phyloP scores from a whole-genome alignment of 169 alveolate genomes.

The Plasmodium yoelii region DNA sequence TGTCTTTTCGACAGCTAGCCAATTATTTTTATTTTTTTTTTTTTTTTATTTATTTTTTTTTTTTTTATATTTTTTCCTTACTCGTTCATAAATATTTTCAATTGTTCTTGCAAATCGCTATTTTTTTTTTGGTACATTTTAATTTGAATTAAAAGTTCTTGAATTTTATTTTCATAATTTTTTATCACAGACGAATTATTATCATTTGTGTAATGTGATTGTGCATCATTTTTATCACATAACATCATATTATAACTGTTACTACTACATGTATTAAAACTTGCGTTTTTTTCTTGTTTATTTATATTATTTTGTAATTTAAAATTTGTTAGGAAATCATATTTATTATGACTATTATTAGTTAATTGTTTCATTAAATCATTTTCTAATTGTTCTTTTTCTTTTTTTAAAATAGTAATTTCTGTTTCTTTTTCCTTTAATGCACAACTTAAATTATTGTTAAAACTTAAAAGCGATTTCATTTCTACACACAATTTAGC shows the following conservation, averaged over 20 bases:
- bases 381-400: constrained; percentile 66
- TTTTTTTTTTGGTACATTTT: constrained; percentile 68
- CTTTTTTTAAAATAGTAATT: constrained; percentile 54
- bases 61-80: neutral
- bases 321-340: constrained; percentile 15
- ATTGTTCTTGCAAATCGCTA: constrained; percentile 71
- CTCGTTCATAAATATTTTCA: constrained; percentile 64
- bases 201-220: neutral
- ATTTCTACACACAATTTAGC: constrained; percentile 56
- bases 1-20: neutral
- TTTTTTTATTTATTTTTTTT: neutral
- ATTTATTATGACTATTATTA: constrained; percentile 18
- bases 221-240: neutral
- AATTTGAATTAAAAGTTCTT: constrained; percentile 35
- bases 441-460: constrained; percentile 63
- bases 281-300: neutral
- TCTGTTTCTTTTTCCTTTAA: constrained; percentile 75
- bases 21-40: neutral
- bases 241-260: constrained; percentile 1
- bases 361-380: constrained; percentile 44
- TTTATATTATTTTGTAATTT: neutral
- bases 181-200: constrained; percentile 9
- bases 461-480: constrained; percentile 58
- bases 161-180: constrained; percentile 58
- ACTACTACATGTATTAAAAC: neutral